Conservation (phyloP, 129 eudicot species). For the Logfia minima region DNA sequence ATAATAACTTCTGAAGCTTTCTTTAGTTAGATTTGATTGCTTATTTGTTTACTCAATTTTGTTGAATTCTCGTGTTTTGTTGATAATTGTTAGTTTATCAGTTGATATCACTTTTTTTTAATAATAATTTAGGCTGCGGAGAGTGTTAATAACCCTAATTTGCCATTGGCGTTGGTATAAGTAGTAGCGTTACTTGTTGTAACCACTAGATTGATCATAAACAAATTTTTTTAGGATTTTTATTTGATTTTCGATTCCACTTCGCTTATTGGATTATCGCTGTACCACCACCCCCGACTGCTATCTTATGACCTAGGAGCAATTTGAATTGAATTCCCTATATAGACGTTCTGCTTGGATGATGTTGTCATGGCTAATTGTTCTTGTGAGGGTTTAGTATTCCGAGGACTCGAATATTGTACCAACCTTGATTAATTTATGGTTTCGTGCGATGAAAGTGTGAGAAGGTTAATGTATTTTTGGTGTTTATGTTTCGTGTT, state of each 20-base stretch:
- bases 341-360: constrained; percentile 31
- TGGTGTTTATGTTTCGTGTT: constrained; percentile 28
- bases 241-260: constrained; percentile 26
- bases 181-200: constrained; percentile 21
- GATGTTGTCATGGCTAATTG: constrained; percentile 31
- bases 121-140: constrained; percentile 24
- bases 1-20: background rate
- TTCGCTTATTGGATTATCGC: constrained; percentile 30
- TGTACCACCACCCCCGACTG: constrained; percentile 7
- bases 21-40: background rate
- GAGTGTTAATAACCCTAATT: constrained; percentile 32
- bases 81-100: constrained; percentile 9
- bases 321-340: constrained; percentile 31
- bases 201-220: constrained; percentile 32
- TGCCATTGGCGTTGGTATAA: constrained; percentile 15
- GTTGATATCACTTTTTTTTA: constrained; percentile 8
- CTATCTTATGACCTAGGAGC: constrained; percentile 31
- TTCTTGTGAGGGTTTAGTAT: constrained; percentile 34
- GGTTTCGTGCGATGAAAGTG: constrained; percentile 23
- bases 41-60: background rate
- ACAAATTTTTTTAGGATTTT: constrained; percentile 32
- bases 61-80: background rate
- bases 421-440: constrained; percentile 28
- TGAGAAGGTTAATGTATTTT: constrained; percentile 29
- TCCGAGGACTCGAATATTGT: constrained; percentile 29